Percentiles rank a stretch among this genome's conserved stretches.
Evolutionary conservation across 495 filamentous ascomycete genomes (phyloP).

Genomic region (Hypoxylon rickii): DNA sequence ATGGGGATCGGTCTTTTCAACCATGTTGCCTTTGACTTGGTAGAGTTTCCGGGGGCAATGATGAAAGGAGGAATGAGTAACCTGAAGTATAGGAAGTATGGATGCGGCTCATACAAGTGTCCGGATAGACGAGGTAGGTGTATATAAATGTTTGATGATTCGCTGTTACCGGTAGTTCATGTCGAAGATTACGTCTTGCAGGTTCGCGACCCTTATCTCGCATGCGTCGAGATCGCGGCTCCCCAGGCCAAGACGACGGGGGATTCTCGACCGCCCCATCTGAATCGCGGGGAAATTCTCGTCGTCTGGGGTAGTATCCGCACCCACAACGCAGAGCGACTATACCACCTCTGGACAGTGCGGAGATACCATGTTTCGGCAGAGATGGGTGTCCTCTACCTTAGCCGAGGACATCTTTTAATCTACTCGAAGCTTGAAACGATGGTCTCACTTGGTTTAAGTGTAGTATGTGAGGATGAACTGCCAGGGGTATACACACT

Average conservation of each 20-base stretch:
- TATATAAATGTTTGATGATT: too few relatives aligned
- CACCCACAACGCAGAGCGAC: constrained; percentile 14
- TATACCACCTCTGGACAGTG: constrained; percentile 4
- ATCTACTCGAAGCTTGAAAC: background rate
- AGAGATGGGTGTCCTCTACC: constrained; percentile 8
- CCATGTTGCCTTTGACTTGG: constrained; percentile 13
- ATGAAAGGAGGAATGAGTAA: background rate
- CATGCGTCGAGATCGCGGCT: constrained; percentile 2
- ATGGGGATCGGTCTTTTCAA: constrained; percentile 12
- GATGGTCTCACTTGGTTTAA: too few relatives aligned
- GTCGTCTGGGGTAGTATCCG: constrained; percentile 13
- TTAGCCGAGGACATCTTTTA: background rate
- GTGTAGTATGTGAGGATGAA: too few relatives aligned
- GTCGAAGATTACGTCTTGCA: too few relatives aligned
- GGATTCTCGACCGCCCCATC: constrained; percentile 19
- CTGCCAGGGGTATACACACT: too few relatives aligned
- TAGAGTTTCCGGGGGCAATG: too few relatives aligned
- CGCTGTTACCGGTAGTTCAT: too few relatives aligned
- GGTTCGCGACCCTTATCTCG: constrained; percentile 9
- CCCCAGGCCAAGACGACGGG: constrained; percentile 21
- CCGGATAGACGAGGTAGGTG: constrained; percentile 1
- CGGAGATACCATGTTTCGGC: constrained; percentile 8
- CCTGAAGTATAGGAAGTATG: background rate
- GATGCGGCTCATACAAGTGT: constrained; percentile 18
- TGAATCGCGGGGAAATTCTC: constrained; percentile 28